phyloP scores from a whole-genome alignment of 2,329 filamentous ascomycete genomes.

The Helicocarpus griseus region DNA sequence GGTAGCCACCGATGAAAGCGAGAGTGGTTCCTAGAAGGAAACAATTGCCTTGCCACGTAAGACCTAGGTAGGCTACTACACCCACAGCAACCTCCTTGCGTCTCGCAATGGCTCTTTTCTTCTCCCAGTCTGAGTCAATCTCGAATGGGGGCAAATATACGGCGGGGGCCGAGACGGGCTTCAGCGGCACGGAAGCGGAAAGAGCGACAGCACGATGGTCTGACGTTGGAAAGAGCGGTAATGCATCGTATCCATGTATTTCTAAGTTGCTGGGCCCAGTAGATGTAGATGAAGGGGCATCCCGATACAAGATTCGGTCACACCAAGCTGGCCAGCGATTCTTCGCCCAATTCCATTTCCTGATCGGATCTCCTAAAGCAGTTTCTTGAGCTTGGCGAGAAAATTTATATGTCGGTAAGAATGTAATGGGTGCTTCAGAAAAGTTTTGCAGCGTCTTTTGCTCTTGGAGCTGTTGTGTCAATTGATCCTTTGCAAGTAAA shows the following conservation, averaged over 20 bases:
- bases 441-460: constrained; percentile 70
- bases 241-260: constrained; percentile 56
- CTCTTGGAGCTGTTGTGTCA: constrained; percentile 59
- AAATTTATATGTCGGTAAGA: constrained; percentile 95
- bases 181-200: constrained; percentile 55
- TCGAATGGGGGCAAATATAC: constrained; percentile 43
- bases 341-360: constrained; percentile 62
- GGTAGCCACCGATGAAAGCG: constrained; percentile 32
- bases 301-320: constrained; percentile 75
- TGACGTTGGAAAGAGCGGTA: constrained; percentile 71
- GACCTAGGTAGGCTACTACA: constrained; percentile 43
- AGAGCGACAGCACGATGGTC: constrained; percentile 83
- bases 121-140: constrained; percentile 49
- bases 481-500: constrained; percentile 68
- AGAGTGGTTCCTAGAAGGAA: constrained; percentile 31
- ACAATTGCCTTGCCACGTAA: constrained; percentile 39
- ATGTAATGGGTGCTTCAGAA: constrained; percentile 61
- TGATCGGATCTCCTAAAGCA: constrained; percentile 20
- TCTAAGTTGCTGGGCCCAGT: constrained; percentile 34
- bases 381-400: constrained; percentile 35
- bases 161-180: constrained; percentile 25
- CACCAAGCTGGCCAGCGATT: constrained; percentile 91
- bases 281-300: constrained; percentile 45
- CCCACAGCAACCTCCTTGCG: constrained; percentile 52
- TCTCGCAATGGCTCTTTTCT: constrained; percentile 44